Evolutionary conservation across 371 early-diverging fungal species (phyloP).

Genomic region (Mortierella sp.): DNA sequence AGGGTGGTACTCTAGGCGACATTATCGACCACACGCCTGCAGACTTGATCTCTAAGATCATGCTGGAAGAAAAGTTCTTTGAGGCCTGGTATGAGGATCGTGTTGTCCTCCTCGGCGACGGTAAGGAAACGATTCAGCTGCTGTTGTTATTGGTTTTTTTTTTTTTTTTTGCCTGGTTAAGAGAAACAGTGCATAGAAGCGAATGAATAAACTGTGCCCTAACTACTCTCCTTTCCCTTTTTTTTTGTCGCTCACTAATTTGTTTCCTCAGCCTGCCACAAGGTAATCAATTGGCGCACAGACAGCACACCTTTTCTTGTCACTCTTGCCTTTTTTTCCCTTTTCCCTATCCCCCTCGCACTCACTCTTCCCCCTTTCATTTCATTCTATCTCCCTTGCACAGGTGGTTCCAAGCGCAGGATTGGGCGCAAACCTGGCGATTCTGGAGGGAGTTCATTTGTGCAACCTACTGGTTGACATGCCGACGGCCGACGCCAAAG

Average conservation of each 20-base stretch:
- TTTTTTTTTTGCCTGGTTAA: not conserved
- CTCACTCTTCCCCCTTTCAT: not conserved
- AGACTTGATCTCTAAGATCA: conserved; percentile 40
- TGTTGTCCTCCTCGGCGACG: conserved; percentile 43
- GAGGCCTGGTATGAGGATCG: conserved; percentile 42
- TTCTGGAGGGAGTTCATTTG: conserved; percentile 41
- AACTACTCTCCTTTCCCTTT: not conserved
- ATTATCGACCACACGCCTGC: conserved; percentile 29
- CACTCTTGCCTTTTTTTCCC: not conserved
- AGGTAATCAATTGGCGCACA: conserved; percentile 9
- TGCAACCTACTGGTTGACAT: conserved; percentile 40
- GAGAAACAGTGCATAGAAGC: no score
- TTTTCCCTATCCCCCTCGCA: not conserved
- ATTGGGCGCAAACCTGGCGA: conserved; percentile 44
- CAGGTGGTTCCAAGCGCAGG: conserved; percentile 52
- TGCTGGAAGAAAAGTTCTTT: conserved; percentile 48
- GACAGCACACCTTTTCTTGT: not conserved
- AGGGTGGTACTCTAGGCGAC: conserved; percentile 30
- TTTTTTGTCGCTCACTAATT: not conserved
- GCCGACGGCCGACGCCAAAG: conserved; percentile 13
- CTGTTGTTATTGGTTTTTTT: not conserved
- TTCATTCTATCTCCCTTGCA: not conserved
- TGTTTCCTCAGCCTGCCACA: conserved; percentile 22
- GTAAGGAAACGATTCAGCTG: conserved; percentile 7
- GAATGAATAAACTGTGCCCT: no score